Evolutionary conservation across 176 grass and related monocot genomes (phyloP), one percentile per base, ranked within the genome.

Genomic region (Tuctoria greenei): DNA sequence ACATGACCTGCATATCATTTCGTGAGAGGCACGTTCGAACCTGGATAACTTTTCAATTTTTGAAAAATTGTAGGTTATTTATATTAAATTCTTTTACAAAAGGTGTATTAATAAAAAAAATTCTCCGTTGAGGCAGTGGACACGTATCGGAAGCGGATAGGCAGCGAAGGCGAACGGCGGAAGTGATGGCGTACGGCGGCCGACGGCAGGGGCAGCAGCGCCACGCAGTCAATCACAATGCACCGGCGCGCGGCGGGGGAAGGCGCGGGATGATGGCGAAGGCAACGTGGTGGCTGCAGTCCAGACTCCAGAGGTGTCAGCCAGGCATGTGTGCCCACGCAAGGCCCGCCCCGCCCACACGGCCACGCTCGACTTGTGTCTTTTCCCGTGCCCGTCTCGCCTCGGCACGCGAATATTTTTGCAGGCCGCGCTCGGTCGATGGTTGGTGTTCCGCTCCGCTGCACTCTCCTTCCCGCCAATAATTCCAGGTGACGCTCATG

Each of bases 211-310:
- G 38, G n/a, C 20, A 4, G 71, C 72, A 35, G 41, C 16, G 67
- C 56, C 56, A 44, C 25, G 59, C 28, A 10, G n/a, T n/a, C 51
- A 24, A 40, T 61, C 84, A 86, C 52, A 75, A 81, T 59, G 64
- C 64, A 51, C 54, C 54, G 62, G 52, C 42, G 62, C 42, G 56
- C 26, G 46, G 35, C 71, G 44, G 74, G 40, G 40, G 40, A 41
- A 69, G 35, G 83, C 58, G 17, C 23, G 46, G 36, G 10, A 25
- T 69, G 75, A 75, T 17, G 81, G 75, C 35, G 50, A 66, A 39
- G 61, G 36, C 70, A 71, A 57, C 66, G 77, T 85, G 82, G 86
- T 77, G 41, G 82, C 24, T 83, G 86, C 74, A 58, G 54, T 23
- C 7, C n/a, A n/a, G 7, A 58, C 21, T 23, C 7, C n/a, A 26